Evolutionary conservation across 177 flowering plant species (phyloP).

Genomic region (Vitis hybrid): DNA sequence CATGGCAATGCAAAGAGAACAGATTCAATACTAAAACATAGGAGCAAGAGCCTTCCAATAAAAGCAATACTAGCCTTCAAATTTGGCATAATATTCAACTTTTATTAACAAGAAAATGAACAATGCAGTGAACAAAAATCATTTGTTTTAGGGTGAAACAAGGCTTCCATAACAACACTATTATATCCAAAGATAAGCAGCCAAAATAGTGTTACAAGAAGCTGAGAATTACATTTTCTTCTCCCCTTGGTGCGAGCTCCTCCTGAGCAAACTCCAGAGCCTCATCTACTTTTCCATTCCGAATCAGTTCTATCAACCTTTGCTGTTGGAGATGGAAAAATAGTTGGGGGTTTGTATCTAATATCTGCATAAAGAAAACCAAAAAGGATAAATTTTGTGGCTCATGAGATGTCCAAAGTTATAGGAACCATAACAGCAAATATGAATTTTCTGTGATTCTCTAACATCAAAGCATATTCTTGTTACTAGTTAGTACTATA

Average conservation of each 20-base stretch:
- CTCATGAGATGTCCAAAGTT: too few species aligned
- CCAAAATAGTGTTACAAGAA: conserved; percentile 5
- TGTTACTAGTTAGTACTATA: too few species aligned
- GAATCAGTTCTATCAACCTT: conserved; percentile 85
- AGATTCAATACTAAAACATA: background rate
- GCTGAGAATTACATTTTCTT: conserved; percentile 74
- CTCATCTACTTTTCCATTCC: conserved; percentile 85
- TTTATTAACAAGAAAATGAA: background rate
- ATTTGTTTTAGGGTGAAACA: background rate
- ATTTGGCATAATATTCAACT: background rate
- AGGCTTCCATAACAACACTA: background rate
- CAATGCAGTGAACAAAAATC: background rate
- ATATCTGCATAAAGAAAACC: conserved; percentile 57
- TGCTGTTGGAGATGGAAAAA: conserved; percentile 99
- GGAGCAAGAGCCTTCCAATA: background rate
- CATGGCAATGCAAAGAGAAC: background rate
- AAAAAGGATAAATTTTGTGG: background rate
- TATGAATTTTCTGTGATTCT: too few species aligned
- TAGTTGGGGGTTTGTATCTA: conserved; percentile 92
- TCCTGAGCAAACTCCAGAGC: conserved; percentile 98
- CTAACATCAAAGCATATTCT: too few species aligned
- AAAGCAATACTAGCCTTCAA: background rate
- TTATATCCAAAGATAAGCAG: background rate
- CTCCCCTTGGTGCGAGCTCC: conserved; percentile 97
- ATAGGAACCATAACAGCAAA: too few species aligned